Base-by-base conservation (phyloP, 208 protist species). In the Leishmania braziliensis region DNA sequence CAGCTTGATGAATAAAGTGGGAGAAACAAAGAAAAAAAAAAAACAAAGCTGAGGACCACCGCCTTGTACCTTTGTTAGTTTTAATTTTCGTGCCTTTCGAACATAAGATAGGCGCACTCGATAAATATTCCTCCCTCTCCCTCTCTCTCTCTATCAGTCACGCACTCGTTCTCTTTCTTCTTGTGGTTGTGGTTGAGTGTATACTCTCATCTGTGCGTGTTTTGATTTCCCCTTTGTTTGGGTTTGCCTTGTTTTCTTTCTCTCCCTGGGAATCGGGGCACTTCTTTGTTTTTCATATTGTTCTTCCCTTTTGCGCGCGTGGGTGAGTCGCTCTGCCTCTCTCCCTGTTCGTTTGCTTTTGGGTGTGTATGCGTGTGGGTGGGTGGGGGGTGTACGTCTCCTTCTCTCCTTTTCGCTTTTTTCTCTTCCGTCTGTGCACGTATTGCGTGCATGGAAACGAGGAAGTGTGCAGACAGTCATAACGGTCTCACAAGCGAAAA, bases 261-360 rank as follows among this genome's bases (percentile, higher is more conserved):
- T 46, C 43, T 46, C 43, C 43, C 43, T 46, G 43, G 43, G 23
- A 51, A 43, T 68, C 5, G 5, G 58, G 23, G 26, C 33, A 51
- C 5, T 68, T 63, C 72, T 33, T 9, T 20, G 39, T 65, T 48
- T 51, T 81, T 33, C 50, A 63, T 58, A 16, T 80, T 36, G 9
- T 20, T n/a, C 20, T 4, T n/a, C 58, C 20, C 58, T 63, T 18
- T 63, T 18, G 26, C 8, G 58, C 16, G 58, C 58, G 58, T n/a
- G 58, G 58, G 58, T 63, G 20, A 18, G 26, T 63, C 58, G 20
- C 20, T 63, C 20, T 63, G 16, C 26, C 58, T 54, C 29, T 74
- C 53, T 60, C 70, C 62, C 43, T 54, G n/a, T 79, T 33, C 63
- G 46, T 80, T 46, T 84, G 10, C 58, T 79, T 46, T 43, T 53